These are phyloP conservation scores for Cyberlindnera suaveolens DNA, from an alignment of 805 yeast genomes.

Conservation along the genomic window DNA sequence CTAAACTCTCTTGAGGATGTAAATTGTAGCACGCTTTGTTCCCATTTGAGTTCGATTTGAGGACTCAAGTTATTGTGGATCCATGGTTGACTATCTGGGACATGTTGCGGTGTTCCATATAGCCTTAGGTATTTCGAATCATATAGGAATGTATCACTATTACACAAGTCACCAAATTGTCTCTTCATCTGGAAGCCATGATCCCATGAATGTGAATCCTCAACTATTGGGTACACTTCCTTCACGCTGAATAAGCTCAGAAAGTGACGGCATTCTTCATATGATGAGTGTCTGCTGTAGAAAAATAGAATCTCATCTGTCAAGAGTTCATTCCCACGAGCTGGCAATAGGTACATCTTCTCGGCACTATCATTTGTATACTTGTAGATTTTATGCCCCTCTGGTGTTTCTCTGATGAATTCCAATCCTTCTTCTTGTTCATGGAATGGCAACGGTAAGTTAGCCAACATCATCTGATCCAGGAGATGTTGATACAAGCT, in stretches of 20 bases:
- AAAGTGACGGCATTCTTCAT: slow-evolving; percentile 31
- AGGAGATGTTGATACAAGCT: slow-evolving; percentile 33
- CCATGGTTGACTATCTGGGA: neutral
- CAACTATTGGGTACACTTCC: slow-evolving; percentile 40
- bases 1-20: neutral
- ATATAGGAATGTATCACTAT: slow-evolving; percentile 15
- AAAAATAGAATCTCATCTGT: slow-evolving; percentile 32
- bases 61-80: neutral
- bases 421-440: slow-evolving; percentile 11
- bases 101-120: slow-evolving; percentile 1
- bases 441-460: slow-evolving; percentile 5
- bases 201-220: slow-evolving; percentile 28
- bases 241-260: slow-evolving; percentile 30
- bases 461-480: slow-evolving; percentile 3
- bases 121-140: slow-evolving; percentile 5
- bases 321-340: slow-evolving; percentile 25
- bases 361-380: slow-evolving; percentile 3
- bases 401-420: slow-evolving; percentile 16
- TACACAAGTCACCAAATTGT: slow-evolving; percentile 34
- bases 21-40: neutral
- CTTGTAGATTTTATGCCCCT: slow-evolving; percentile 23
- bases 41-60: neutral
- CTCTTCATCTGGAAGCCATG: slow-evolving; percentile 34
- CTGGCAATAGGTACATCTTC: slow-evolving; percentile 26
- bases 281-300: slow-evolving; percentile 45